Conservation (phyloP, 139 green algal species). For the Nannochloris sp. region DNA sequence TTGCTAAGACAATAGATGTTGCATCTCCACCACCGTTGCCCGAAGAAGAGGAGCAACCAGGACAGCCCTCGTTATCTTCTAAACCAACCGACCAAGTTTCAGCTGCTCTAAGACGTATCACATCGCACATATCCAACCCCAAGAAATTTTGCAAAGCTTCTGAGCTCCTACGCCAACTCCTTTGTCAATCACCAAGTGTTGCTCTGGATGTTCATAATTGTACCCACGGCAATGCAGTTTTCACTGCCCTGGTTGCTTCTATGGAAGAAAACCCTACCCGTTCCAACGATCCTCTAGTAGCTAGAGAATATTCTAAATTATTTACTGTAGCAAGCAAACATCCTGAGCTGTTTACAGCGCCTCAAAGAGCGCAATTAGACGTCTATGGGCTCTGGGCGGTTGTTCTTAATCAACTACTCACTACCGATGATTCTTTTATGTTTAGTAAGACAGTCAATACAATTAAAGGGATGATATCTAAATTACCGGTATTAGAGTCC, state of each 20-base stretch:
- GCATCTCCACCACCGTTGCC: too few relatives aligned
- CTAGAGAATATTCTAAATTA: slow-evolving; percentile 30
- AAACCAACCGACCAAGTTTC: slow-evolving; percentile 44
- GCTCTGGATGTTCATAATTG: slow-evolving; percentile 2
- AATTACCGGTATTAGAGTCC: slow-evolving; percentile 6
- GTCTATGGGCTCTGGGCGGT: slow-evolving; percentile 52
- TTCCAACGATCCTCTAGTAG: slow-evolving; percentile 17
- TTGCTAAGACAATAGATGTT: too few relatives aligned
- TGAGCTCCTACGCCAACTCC: slow-evolving; percentile 58
- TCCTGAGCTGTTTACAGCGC: slow-evolving; percentile 34
- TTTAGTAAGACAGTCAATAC: slow-evolving; percentile 48
- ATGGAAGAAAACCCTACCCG: slow-evolving; percentile 12
- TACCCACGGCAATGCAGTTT: slow-evolving; percentile 29
- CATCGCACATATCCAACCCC: slow-evolving; percentile 44
- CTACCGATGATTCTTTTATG: slow-evolving; percentile 62
- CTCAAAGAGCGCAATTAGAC: slow-evolving; percentile 43
- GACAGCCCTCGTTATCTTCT: too few relatives aligned
- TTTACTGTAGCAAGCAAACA: slow-evolving; percentile 28
- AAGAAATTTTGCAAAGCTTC: slow-evolving; percentile 68
- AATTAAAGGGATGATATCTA: slow-evolving; percentile 30
- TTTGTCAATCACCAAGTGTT: slow-evolving; percentile 25
- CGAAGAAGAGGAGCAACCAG: too few relatives aligned
- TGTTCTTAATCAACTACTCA: slow-evolving; percentile 32
- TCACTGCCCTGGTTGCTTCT: slow-evolving; percentile 35
- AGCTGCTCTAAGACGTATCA: slow-evolving; percentile 46